Conservation (phyloP, 2,329 filamentous ascomycete species). For the Arthrobotrys entomopaga region DNA sequence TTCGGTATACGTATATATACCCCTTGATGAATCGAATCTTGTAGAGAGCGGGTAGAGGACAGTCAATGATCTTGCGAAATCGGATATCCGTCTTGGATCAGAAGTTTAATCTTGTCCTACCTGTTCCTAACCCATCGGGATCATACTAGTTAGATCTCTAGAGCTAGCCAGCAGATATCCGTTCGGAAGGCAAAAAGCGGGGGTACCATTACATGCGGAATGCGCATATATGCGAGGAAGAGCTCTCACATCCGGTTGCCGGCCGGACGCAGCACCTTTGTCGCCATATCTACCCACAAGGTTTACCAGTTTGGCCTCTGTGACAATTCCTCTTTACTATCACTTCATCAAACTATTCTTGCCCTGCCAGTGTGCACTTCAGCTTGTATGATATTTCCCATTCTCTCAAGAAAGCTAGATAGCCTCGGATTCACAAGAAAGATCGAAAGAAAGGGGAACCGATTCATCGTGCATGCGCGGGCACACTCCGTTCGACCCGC, state of each 20-base stretch:
- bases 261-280: not conserved
- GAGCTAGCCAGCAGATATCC: not conserved
- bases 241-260: slow-evolving; percentile 13
- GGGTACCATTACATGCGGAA: slow-evolving; percentile 4
- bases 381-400: no score
- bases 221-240: slow-evolving; percentile 3
- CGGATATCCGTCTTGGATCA: no score
- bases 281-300: not conserved
- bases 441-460: no score
- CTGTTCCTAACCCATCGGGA: slow-evolving; percentile 19
- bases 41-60: not conserved
- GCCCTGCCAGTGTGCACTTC: no score
- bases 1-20: no score
- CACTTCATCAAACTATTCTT: slow-evolving; percentile 1
- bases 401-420: no score
- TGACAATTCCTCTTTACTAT: slow-evolving; percentile 11
- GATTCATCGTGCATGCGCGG: no score
- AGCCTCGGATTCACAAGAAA: no score
- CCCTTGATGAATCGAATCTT: not conserved
- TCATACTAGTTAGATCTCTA: slow-evolving; percentile 17
- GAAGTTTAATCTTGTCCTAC: slow-evolving; percentile 29
- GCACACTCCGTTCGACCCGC: slow-evolving; percentile 17
- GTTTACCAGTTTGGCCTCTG: not conserved
- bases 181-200: slow-evolving; percentile 35
- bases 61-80: not conserved